Base-by-base conservation (phyloP, 2,329 filamentous ascomycete genomes). In the Fusarium proliferatum region DNA sequence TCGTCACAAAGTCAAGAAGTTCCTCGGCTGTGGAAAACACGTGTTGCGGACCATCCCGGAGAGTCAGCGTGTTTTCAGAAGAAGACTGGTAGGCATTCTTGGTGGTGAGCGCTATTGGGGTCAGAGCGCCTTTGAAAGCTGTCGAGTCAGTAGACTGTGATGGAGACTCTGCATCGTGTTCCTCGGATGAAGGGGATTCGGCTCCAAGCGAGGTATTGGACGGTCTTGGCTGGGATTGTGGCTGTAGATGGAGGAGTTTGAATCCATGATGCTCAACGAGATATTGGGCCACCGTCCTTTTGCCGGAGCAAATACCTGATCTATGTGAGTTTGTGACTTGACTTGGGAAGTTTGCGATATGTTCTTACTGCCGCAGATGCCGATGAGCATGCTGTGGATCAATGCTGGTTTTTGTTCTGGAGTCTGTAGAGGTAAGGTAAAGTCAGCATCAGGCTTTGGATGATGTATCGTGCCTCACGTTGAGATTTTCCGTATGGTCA, bases 261-360 rank as follows among this genome's bases (percentile, higher is more conserved):
- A 98, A 99, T 69, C 90, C 91, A 82, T 98, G 93, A 73, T 95
- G 90, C 72, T 95, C 89, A 73, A 95, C 90, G 13, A 99, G 89
- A 81, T 97, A 98, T 61, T 94, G 90, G 65, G 95, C 95, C 73
- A 98, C 94, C 15, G 94, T 94, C 80, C 91, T 92, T 85, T 98
- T 98, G 79, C 96, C 96, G 55, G 96, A 92, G 85, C 95, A 98
- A 78, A 98, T 96, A 79, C 94, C 95, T 96, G 79, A 30, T 28
- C 43, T 53, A 28, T 58, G 64, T 72, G 62, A 75, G 72, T 68
- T 46, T 52, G 39, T 34, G 58, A 56, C 9, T 53, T 60, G 33
- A 41, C 21, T 16, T 63, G 30, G 21, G 51, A 61, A 60, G 30
- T 19, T 42, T 49, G 41, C 21, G 49, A 28, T 48, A 52, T 36